Percentiles rank a stretch among this genome's conserved stretches.
phyloP scores from a whole-genome alignment of 2,329 filamentous ascomycete genomes.

The Cercospora zeae-maydis region DNA sequence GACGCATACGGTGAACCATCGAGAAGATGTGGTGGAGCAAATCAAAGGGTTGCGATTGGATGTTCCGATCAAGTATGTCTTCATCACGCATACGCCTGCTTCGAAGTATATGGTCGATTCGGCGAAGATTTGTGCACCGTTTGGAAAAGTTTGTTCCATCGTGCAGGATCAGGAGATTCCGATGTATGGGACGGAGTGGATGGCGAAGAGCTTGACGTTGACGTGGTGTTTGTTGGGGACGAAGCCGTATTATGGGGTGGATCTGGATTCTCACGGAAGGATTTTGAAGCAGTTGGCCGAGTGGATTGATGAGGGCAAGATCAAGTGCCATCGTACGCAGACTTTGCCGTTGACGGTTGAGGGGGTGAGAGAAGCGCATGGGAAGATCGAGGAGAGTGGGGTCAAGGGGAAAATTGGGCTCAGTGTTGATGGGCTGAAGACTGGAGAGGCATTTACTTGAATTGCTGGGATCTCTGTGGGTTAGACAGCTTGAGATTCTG shows the following conservation, averaged over 20 bases:
- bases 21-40: constrained; percentile 39
- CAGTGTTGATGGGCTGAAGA: constrained; percentile 28
- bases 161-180: constrained; percentile 17
- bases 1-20: constrained; percentile 45
- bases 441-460: neutral
- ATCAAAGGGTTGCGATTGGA: constrained; percentile 25
- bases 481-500: neutral
- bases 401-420: constrained; percentile 41
- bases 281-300: constrained; percentile 30
- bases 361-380: constrained; percentile 42
- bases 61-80: constrained; percentile 20
- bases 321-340: constrained; percentile 42
- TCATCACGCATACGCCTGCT: constrained; percentile 17
- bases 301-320: constrained; percentile 37
- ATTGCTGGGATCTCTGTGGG: neutral
- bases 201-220: constrained; percentile 16
- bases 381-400: constrained; percentile 39
- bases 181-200: constrained; percentile 11
- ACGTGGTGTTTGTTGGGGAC: constrained; percentile 19
- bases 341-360: constrained; percentile 38
- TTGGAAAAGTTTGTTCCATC: constrained; percentile 18
- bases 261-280: constrained; percentile 19
- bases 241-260: constrained; percentile 16
- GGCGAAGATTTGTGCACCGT: constrained; percentile 15
- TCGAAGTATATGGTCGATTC: constrained; percentile 14